Evolutionary conservation across 305 asterid species (phyloP).

Genomic region (Solanum aculeatissimum): DNA sequence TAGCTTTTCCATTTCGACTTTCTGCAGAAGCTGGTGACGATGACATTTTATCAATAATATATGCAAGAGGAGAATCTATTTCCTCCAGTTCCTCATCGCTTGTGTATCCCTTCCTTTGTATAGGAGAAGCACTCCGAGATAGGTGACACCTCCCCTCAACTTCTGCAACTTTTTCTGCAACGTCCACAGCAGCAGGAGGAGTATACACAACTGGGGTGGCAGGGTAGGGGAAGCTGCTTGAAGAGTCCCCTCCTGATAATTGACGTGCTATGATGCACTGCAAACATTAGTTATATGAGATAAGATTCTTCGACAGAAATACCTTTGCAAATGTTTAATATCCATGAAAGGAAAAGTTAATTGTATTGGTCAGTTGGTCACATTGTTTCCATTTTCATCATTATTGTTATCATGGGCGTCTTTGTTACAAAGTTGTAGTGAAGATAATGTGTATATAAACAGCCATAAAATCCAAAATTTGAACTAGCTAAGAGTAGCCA

Average conservation of each 20-base stretch:
- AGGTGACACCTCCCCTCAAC: slow-evolving; percentile 33
- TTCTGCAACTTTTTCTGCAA: slow-evolving; percentile 54
- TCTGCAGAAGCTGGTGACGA: slow-evolving; percentile 18
- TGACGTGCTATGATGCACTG: slow-evolving; percentile 69
- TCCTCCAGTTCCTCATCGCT: slow-evolving; percentile 90
- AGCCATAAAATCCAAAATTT: background rate
- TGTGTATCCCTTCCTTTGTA: slow-evolving; percentile 86
- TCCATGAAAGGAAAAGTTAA: background rate
- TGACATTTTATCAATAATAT: slow-evolving; percentile 31
- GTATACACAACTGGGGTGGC: slow-evolving; percentile 55
- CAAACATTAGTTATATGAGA: slow-evolving; percentile 1
- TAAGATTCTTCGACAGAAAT: background rate
- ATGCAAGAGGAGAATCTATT: slow-evolving; percentile 49
- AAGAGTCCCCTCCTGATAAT: slow-evolving; percentile 28
- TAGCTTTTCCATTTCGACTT: slow-evolving; percentile 5
- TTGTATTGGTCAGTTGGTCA: background rate
- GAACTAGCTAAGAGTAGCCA: background rate
- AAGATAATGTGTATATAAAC: background rate
- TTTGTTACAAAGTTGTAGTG: background rate
- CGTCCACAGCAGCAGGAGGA: slow-evolving; percentile 48
- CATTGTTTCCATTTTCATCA: background rate
- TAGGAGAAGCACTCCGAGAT: slow-evolving; percentile 48
- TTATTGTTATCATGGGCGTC: background rate
- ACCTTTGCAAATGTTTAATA: background rate
- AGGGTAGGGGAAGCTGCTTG: slow-evolving; percentile 53